Percentiles rank a stretch among this genome's conserved stretches.
Evolutionary conservation across 495 filamentous ascomycete genomes (phyloP).

Genomic region (Poronia punctata): DNA sequence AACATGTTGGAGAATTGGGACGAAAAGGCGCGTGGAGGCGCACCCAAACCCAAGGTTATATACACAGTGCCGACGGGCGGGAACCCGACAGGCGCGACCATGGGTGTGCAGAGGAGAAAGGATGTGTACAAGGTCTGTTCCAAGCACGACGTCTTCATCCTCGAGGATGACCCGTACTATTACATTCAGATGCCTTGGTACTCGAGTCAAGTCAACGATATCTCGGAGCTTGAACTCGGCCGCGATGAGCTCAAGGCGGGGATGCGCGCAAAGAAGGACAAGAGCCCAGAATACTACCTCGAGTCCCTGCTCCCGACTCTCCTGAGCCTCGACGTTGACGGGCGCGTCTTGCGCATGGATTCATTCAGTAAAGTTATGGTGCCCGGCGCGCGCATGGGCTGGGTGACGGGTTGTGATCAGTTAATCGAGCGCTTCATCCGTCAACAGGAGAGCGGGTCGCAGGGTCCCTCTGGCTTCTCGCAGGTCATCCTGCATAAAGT

Average conservation of each 20-base stretch:
- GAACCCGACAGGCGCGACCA: slow-evolving; percentile 89
- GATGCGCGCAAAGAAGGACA: slow-evolving; percentile 12
- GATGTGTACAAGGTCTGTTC: slow-evolving; percentile 70
- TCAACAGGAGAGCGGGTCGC: slow-evolving; percentile 69
- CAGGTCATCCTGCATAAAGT: slow-evolving; percentile 83
- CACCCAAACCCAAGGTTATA: slow-evolving; percentile 64
- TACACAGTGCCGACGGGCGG: slow-evolving; percentile 86
- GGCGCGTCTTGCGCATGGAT: slow-evolving; percentile 65
- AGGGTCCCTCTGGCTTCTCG: slow-evolving; percentile 75
- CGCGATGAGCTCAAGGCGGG: too few species aligned
- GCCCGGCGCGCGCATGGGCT: slow-evolving; percentile 68
- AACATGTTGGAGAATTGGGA: slow-evolving; percentile 63
- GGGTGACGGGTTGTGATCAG: slow-evolving; percentile 77
- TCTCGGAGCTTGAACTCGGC: too few species aligned
- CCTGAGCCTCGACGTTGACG: slow-evolving; percentile 59
- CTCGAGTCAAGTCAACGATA: slow-evolving; percentile 26
- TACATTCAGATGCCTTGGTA: slow-evolving; percentile 95
- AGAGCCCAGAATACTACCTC: slow-evolving; percentile 39
- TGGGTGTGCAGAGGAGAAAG: slow-evolving; percentile 53
- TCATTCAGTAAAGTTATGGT: slow-evolving; percentile 79
- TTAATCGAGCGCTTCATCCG: slow-evolving; percentile 71
- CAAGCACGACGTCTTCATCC: slow-evolving; percentile 77
- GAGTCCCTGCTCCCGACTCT: slow-evolving; percentile 50
- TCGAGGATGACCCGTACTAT: slow-evolving; percentile 97
- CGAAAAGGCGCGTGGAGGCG: slow-evolving; percentile 41